Evolutionary conservation across 2,329 filamentous ascomycete genomes (phyloP).

Genomic region (Tolypocladium amazonense): DNA sequence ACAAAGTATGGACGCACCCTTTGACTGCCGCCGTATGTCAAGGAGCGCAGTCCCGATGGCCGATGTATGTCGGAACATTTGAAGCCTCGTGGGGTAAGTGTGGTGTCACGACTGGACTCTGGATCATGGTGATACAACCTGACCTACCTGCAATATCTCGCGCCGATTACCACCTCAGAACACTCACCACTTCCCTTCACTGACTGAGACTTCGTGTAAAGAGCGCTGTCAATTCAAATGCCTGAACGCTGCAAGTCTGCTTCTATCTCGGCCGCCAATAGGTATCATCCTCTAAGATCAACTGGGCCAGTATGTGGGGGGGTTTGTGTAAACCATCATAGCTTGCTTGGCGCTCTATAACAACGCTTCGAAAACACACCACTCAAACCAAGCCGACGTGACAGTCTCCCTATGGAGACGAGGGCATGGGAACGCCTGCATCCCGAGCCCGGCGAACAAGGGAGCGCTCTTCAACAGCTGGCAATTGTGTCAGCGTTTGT

Average conservation of each 20-base stretch:
- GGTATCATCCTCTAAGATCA: background rate
- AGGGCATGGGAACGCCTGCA: constrained; percentile 5
- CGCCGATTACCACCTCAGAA: background rate
- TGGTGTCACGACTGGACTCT: background rate
- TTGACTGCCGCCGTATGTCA: background rate
- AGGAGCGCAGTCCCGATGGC: background rate
- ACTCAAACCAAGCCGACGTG: background rate
- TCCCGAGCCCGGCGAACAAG: constrained; percentile 2
- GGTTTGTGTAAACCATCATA: background rate
- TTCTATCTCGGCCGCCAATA: background rate
- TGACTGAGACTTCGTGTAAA: background rate
- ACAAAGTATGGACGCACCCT: background rate
- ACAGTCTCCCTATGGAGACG: background rate
- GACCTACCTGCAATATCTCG: background rate
- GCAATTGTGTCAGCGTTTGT: background rate
- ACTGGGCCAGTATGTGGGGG: background rate
- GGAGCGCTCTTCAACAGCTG: constrained; percentile 5
- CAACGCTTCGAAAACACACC: background rate
- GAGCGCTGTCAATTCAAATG: background rate
- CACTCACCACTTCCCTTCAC: background rate
- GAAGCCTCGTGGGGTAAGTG: background rate
- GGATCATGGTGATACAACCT: background rate
- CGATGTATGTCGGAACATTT: background rate
- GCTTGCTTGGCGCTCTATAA: background rate
- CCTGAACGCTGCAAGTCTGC: background rate